Conservation (phyloP, 1,139 yeast genomes). For the Zygosaccharomyces pseudobailii region DNA sequence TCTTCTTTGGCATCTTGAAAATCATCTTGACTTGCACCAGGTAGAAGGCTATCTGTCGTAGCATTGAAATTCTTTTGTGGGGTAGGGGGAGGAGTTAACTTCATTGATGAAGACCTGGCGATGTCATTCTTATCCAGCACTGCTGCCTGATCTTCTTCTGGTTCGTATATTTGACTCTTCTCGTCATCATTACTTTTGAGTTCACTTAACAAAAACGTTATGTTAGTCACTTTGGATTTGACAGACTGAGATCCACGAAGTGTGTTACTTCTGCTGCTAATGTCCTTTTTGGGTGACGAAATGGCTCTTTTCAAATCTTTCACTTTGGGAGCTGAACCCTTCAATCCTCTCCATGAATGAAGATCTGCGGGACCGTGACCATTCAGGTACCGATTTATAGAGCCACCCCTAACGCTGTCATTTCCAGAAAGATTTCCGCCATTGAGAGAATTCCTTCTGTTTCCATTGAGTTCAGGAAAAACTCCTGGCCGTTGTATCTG, state of each 20-base stretch:
- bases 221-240: constrained; percentile 34
- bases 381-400: neutral
- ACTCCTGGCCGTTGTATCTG: constrained; percentile 6
- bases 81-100: constrained; percentile 14
- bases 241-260: constrained; percentile 34
- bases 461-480: constrained; percentile 4
- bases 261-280: constrained; percentile 8
- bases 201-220: constrained; percentile 34
- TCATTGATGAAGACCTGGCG: constrained; percentile 27
- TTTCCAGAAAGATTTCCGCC: constrained; percentile 9
- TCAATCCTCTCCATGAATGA: constrained; percentile 25
- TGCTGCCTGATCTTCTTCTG: constrained; percentile 33
- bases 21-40: constrained; percentile 19
- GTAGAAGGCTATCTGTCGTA: constrained; percentile 12
- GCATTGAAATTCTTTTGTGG: constrained; percentile 2
- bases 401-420: neutral
- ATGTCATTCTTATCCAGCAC: constrained; percentile 31
- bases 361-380: constrained; percentile 20
- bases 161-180: constrained; percentile 27
- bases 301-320: constrained; percentile 29
- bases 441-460: constrained; percentile 7
- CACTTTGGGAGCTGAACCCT: constrained; percentile 26
- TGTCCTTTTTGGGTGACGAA: constrained; percentile 8
- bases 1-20: constrained; percentile 32
- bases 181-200: constrained; percentile 24